Conservation (phyloP, 2,329 filamentous ascomycete species). For the Fonsecaea nubica region DNA sequence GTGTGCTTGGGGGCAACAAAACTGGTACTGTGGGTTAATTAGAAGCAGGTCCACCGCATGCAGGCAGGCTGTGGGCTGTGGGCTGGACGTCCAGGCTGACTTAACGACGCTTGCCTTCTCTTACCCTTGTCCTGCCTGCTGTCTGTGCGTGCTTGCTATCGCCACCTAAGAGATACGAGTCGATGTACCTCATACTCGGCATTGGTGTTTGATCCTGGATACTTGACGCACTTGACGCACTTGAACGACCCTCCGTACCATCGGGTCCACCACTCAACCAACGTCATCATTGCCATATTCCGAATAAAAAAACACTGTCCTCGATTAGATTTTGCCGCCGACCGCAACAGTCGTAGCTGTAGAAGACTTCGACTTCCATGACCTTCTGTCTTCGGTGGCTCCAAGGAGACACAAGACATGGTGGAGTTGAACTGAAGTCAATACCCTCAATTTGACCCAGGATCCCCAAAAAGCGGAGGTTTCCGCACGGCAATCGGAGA, state of each 20-base stretch:
- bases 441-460: neutral
- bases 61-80: neutral
- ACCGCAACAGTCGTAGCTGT: neutral
- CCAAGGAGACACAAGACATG: neutral
- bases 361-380: neutral
- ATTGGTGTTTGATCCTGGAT: neutral
- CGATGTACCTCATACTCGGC: neutral
- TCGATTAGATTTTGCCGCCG: neutral
- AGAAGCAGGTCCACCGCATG: neutral
- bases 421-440: neutral
- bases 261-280: neutral
- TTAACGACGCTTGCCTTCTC: neutral
- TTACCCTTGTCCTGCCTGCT: neutral
- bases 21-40: neutral
- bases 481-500: constrained; percentile 2
- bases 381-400: neutral
- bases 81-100: neutral
- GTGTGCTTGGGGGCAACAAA: neutral
- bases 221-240: neutral
- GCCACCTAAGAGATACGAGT: neutral
- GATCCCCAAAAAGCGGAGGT: neutral
- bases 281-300: neutral
- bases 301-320: neutral
- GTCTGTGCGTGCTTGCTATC: neutral
- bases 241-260: neutral